Base-by-base conservation (phyloP, 495 filamentous ascomycete species). In the Penicillium cinerascens region DNA sequence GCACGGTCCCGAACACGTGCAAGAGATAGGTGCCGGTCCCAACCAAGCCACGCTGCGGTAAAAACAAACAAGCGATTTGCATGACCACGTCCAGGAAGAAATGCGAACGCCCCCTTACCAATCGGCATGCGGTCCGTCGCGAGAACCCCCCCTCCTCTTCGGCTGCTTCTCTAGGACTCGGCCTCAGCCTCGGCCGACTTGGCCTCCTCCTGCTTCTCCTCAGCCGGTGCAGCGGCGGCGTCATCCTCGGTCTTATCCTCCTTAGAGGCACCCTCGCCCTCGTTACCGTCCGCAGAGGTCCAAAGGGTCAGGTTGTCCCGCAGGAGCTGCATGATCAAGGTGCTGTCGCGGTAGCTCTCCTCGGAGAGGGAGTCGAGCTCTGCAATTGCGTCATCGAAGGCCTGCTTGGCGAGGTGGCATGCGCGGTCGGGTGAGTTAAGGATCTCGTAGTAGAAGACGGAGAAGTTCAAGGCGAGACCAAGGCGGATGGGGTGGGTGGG, bases 361-460 rank as follows among this genome's bases (percentile, higher is more conserved):
- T 98, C 93, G 52, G 91, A 96, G 52, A 98, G 81, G 17, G 92
- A 96, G 79, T 98, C 93, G 60, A 98, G 90, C 83, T 98, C 93
- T 55, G 93, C 93, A 72, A 98, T 98, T 56, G 93, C 93, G 71
- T 98, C 93, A 72, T 98, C 93, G 66, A 98, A 98, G 25, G 95
- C 92, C 78, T 96, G 92, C 86, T 98, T 98, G 70, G 93, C 93
- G 49, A 98, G 84, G 73, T 98, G 93, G 83, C 93, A 98, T 66
- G 93, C 93, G 71, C 92, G 92, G 69, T 98, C 93, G 42, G 93
- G 93, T 11, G 93, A 95, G 86, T 97, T 98, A 61, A 98, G 81
- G 71, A 98, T 98, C 83, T 98, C 93, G 72, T 98, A 98, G 85
- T 98, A 98, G 81, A 98, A 98, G 60, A 98, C 93, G 37, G 95